Conservation (phyloP, 768 basidiomycete genomes). For the Suillus lakei region DNA sequence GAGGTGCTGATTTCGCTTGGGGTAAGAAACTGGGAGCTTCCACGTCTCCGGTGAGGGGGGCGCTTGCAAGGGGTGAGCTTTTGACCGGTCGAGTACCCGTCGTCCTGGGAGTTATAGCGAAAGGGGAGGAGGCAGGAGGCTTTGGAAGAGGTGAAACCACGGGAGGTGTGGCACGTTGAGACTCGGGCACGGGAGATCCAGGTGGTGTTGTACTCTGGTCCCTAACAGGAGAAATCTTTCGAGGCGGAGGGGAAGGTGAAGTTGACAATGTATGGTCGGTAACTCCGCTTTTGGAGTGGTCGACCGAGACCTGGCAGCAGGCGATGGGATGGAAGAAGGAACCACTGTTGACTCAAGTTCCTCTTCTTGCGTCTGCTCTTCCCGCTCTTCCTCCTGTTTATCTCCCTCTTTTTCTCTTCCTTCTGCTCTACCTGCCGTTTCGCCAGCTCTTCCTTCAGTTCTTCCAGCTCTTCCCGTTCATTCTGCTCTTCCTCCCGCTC, state of each 20-base stretch:
- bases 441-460: conserved; percentile 22
- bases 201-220: conserved; percentile 67
- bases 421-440: conserved; percentile 25
- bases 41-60: conserved; percentile 52
- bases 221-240: conserved; percentile 34
- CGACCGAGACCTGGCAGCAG: conserved; percentile 56
- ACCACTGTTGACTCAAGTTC: conserved; percentile 28
- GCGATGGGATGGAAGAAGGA: conserved; percentile 37
- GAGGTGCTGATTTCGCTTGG: conserved; percentile 23
- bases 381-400: conserved; percentile 17
- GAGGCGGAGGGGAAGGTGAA: conserved; percentile 38
- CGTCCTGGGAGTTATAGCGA: conserved; percentile 56
- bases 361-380: conserved; percentile 16
- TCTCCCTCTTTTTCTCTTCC: conserved; percentile 17
- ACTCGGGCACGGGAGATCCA: conserved; percentile 57
- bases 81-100: conserved; percentile 64
- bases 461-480: background rate
- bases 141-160: conserved; percentile 22
- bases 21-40: conserved; percentile 23
- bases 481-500: background rate
- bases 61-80: conserved; percentile 77
- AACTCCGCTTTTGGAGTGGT: conserved; percentile 61
- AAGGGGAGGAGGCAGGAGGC: conserved; percentile 36
- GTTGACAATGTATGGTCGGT: conserved; percentile 39
- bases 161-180: conserved; percentile 24